These are phyloP conservation scores for Talaromyces sp. DNA, from an alignment of 2,329 filamentous ascomycete species.

Conservation along the genomic window DNA sequence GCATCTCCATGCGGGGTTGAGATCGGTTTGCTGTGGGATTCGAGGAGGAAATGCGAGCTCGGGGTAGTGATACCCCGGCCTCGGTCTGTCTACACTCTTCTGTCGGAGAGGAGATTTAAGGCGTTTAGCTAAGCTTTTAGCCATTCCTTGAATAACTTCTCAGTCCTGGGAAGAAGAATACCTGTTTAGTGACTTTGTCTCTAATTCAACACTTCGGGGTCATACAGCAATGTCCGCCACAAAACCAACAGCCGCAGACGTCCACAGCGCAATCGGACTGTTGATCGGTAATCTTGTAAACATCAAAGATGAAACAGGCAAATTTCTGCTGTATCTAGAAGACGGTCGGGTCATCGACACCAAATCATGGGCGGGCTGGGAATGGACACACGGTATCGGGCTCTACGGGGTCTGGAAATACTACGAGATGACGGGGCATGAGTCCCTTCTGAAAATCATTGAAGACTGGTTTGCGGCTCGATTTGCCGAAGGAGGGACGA, in stretches of 20 bases:
- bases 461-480: slow-evolving; percentile 67
- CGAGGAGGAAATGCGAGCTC: slow-evolving; percentile 11
- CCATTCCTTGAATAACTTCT: not conserved
- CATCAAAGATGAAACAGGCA: slow-evolving; percentile 68
- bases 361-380: slow-evolving; percentile 71
- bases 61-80: slow-evolving; percentile 17
- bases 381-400: slow-evolving; percentile 76
- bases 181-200: not conserved
- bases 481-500: slow-evolving; percentile 65
- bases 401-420: slow-evolving; percentile 80
- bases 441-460: slow-evolving; percentile 59
- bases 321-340: slow-evolving; percentile 65
- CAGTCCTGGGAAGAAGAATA: not conserved
- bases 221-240: slow-evolving; percentile 18
- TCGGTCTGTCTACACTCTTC: slow-evolving; percentile 11
- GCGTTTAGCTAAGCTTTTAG: not conserved
- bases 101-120: not conserved
- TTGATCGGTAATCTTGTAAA: slow-evolving; percentile 71
- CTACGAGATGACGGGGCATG: slow-evolving; percentile 64
- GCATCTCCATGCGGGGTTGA: slow-evolving; percentile 23
- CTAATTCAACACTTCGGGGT: not conserved
- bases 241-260: slow-evolving; percentile 28
- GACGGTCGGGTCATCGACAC: slow-evolving; percentile 76
- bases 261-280: slow-evolving; percentile 55
- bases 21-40: slow-evolving; percentile 43